Conservation (phyloP, 83 land plant species). For the Diphasiastrum complanatum region DNA sequence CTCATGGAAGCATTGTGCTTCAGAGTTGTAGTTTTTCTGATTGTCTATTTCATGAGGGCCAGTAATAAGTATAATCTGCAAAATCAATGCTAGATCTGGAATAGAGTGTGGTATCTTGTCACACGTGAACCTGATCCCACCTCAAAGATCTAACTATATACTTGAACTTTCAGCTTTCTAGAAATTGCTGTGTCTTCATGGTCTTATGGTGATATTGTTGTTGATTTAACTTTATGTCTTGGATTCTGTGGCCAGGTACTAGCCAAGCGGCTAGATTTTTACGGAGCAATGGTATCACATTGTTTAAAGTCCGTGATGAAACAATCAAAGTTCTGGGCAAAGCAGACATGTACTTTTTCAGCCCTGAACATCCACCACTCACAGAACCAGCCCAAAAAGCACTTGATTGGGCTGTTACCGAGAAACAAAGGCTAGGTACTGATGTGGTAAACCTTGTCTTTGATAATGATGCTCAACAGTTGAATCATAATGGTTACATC, state of each 20-base stretch:
- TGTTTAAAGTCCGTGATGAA: slow-evolving; percentile 69
- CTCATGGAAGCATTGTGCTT: too few species aligned
- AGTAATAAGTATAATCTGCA: too few species aligned
- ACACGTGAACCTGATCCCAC: too few species aligned
- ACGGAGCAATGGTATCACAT: slow-evolving; percentile 66
- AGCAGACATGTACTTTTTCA: slow-evolving; percentile 53
- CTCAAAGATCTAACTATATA: too few species aligned
- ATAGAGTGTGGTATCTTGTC: too few species aligned
- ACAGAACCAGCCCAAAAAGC: slow-evolving; percentile 80
- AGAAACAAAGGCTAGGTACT: slow-evolving; percentile 70
- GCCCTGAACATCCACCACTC: slow-evolving; percentile 71
- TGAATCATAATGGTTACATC: too few species aligned
- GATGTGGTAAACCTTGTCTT: too few species aligned
- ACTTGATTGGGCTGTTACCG: slow-evolving; percentile 77
- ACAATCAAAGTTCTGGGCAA: slow-evolving; percentile 58
- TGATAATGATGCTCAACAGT: too few species aligned
- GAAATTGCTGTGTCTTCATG: neutral
- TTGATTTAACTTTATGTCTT: neutral
- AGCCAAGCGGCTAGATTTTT: slow-evolving; percentile 69
- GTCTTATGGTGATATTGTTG: neutral
- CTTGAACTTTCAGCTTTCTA: neutral
- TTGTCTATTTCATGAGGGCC: too few species aligned
- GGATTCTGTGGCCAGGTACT: slow-evolving; percentile 54
- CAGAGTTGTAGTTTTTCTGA: too few species aligned
- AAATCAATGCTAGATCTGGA: too few species aligned